These are phyloP conservation scores for Acanthamoeba culbertsoni DNA, from an alignment of 208 protist species.

Conservation along the genomic window DNA sequence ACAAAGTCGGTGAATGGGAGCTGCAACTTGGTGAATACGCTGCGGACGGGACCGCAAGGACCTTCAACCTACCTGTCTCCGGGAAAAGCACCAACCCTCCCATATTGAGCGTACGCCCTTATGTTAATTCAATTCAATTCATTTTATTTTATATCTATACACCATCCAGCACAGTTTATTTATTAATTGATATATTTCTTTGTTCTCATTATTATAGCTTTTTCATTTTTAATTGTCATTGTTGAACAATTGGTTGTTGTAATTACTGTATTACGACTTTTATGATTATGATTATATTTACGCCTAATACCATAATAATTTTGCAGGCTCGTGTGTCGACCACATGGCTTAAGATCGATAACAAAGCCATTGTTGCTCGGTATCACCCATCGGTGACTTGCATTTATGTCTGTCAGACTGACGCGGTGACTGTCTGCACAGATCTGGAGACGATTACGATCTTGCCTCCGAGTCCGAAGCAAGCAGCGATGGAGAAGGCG, in stretches of 20 bases:
- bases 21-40: neutral
- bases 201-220: neutral
- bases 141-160: too few relatives aligned
- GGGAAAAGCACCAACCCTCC: neutral
- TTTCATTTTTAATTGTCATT: neutral
- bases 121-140: too few relatives aligned
- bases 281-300: too few relatives aligned
- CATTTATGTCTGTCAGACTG: too few relatives aligned
- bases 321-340: neutral
- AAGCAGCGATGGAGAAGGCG: neutral
- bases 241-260: too few relatives aligned
- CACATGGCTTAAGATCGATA: constrained; percentile 21
- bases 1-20: neutral
- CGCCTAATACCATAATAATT: neutral
- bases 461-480: neutral
- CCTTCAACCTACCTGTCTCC: neutral
- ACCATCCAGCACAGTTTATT: too few relatives aligned
- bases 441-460: neutral
- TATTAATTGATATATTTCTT: neutral
- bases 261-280: too few relatives aligned
- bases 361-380: neutral
- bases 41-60: neutral
- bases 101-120: neutral
- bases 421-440: neutral
- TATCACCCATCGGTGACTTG: neutral